Evolutionary conservation across 1,284 basidiomycete species (phyloP), one percentile per base, ranked within the genome.

Genomic region (Rhodotorula sp.): DNA sequence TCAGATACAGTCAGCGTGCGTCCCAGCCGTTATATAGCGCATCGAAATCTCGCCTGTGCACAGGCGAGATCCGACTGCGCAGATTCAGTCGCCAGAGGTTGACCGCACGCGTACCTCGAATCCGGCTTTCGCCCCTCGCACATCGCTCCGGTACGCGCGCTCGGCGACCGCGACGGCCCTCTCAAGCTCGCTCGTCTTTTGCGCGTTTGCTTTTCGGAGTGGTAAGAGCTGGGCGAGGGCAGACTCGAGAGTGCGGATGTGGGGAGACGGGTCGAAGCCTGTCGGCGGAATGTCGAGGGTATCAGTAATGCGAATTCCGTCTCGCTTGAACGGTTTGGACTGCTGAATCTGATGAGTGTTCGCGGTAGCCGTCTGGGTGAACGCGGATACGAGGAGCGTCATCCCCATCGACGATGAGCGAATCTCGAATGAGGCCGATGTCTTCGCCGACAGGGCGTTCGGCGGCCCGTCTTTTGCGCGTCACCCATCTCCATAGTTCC

Each of bases 251-350:
- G 91, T 93, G 64, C 87, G 84, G 72, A 97, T 91, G 82, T 98
- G 97, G 0, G 97, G 93, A 76, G 89, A 87, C 0, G 95, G 93
- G 79, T 97, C 89, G 81, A 98, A 97, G 2, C 95, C 93, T 95
- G 76, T 34, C n/a, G 2, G 34, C 34, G 5, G 6, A 8, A 8
- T 4, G 34, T 34, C 7, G 1, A 34, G 5, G 34, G 34, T 4
- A 5, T 34, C 34, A 34, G 34, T 34, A 34, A 3, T 34, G 2
- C 34, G 5, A 34, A 4, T 34, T 5, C 5, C 34, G 3, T 34
- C 34, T 34, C 34, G 34, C 34, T 34, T 5, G 7, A 34, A 5
- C 3, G 34, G 34, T 34, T 34, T 8, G 34, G 7, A 6, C 1
- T 34, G 3, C 34, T 8, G 34, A 8, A 6, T 34, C 34, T 34